phyloP scores from a whole-genome alignment of 305 asterid species.

The Stenogyne calaminthoides region DNA sequence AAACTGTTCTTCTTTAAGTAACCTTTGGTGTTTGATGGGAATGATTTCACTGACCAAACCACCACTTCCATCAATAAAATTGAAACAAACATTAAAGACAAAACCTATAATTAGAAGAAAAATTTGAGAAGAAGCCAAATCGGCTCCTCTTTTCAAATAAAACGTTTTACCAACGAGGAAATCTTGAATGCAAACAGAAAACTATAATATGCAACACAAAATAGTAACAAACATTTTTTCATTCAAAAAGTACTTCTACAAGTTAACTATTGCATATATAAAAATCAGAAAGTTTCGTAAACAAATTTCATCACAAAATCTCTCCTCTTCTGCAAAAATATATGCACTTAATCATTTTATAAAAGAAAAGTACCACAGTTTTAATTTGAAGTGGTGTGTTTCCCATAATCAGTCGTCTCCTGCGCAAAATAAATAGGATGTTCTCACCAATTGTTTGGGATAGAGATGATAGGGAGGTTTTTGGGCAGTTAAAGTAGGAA shows the following conservation, averaged over 20 bases:
- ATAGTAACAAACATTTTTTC: neutral
- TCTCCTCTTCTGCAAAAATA: too few species aligned
- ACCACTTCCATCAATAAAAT: constrained; percentile 16
- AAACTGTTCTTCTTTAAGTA: neutral
- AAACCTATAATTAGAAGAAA: constrained; percentile 3
- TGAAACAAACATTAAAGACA: neutral
- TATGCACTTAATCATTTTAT: too few species aligned
- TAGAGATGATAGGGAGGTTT: too few species aligned
- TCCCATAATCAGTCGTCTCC: too few species aligned
- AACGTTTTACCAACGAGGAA: neutral
- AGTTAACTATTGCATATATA: neutral
- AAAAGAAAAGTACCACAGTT: too few species aligned
- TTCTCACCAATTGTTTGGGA: too few species aligned
- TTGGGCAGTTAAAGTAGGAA: too few species aligned
- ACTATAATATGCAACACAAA: neutral
- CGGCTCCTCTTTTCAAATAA: neutral
- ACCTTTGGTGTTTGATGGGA: neutral
- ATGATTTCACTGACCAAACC: neutral
- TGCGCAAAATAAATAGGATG: too few species aligned
- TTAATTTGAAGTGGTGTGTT: too few species aligned
- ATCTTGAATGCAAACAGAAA: neutral
- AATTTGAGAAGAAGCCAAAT: neutral
- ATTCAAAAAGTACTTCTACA: neutral
- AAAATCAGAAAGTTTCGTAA: neutral
- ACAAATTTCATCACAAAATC: too few species aligned